Base-by-base conservation (phyloP, 768 basidiomycete genomes). In the Tylopilus rubrobrunneus region DNA sequence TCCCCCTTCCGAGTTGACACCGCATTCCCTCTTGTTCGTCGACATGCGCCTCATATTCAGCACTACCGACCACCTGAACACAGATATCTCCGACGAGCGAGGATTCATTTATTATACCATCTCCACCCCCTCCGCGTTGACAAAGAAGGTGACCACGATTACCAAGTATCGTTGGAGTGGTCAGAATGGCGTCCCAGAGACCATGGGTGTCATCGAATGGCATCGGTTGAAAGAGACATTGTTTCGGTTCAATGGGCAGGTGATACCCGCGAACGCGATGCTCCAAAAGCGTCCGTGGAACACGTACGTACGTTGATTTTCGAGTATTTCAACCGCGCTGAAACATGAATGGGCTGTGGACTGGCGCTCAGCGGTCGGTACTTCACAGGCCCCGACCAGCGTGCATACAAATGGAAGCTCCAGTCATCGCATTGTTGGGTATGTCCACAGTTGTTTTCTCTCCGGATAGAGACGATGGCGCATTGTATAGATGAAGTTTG, bases 401-500 rank as follows among this genome's bases (percentile, higher is more conserved):
- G 48, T 9, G 54, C 56, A 25, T 74, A 71, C 59, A 67, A 68
- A 19, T 74, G 73, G 74, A 62, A 61, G 25, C 25, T 70, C 11
- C 62, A 61, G 9, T 49, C 53, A 19, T 56, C 56, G 7, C 62
- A 66, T 7, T 66, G 65, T 14, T 59, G 62, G 63, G 71, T 68
- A 48, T 19, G 66, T 56, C 3, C 14, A 10, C 29, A 31, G 7
- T n/a, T 6, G 17, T 17, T 25, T 46, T 11, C 14, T 41, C 17
- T 8, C 29, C 21, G 40, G 19, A 25, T 25, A 29, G 34, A 19
- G 10, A 48, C 25, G 28, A n/a, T 31, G 7, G 41, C 9, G 17
- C n/a, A 2, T 5, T 11, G 40, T 23, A 47, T 15, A 64, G 63
- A 55, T 64, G 64, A 64, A 67, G 31, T n/a, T 19, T 15, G 47